Evolutionary conservation across 352 stramenopile species (phyloP).

Genomic region (Globisporangium cylindrosporum): DNA sequence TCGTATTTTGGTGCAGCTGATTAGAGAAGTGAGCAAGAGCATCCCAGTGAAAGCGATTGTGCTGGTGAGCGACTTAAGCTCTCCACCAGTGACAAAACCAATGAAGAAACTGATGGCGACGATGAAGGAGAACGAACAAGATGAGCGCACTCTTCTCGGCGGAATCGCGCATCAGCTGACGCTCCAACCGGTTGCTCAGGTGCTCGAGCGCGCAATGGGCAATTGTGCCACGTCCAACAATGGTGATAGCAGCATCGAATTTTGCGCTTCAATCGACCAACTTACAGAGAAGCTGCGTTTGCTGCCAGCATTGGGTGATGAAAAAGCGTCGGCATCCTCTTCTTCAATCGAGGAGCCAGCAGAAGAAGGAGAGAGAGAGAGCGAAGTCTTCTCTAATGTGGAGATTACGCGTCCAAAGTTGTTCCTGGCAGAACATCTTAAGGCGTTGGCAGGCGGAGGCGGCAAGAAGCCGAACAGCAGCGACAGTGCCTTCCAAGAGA

Average conservation of each 20-base stretch:
- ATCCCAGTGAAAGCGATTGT: constrained; percentile 27
- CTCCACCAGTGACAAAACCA: constrained; percentile 44
- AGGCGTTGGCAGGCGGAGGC: background rate
- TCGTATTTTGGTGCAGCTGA: constrained; percentile 20
- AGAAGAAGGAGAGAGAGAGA: background rate
- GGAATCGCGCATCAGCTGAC: constrained; percentile 28
- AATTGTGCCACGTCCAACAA: background rate
- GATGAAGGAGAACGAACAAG: background rate
- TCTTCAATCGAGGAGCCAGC: background rate
- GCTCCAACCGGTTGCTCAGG: constrained; percentile 24
- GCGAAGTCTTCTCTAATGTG: background rate
- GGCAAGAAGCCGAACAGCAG: background rate
- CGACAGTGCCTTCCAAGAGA: constrained; percentile 9
- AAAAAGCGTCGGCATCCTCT: background rate
- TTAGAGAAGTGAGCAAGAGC: background rate
- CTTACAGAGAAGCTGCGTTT: constrained; percentile 16
- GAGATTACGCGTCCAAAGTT: constrained; percentile 15
- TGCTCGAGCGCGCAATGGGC: constrained; percentile 40
- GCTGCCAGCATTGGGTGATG: background rate
- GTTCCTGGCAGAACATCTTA: constrained; percentile 16
- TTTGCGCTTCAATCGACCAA: constrained; percentile 32
- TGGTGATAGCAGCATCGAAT: constrained; percentile 16
- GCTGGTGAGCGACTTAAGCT: constrained; percentile 46
- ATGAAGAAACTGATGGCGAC: constrained; percentile 32
- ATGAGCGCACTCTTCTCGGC: constrained; percentile 14